A percentile compares a stretch with the other conserved stretches of the same genome.
Evolutionary conservation across 306 rosid species (phyloP).

Genomic region (Acacia confusa): DNA sequence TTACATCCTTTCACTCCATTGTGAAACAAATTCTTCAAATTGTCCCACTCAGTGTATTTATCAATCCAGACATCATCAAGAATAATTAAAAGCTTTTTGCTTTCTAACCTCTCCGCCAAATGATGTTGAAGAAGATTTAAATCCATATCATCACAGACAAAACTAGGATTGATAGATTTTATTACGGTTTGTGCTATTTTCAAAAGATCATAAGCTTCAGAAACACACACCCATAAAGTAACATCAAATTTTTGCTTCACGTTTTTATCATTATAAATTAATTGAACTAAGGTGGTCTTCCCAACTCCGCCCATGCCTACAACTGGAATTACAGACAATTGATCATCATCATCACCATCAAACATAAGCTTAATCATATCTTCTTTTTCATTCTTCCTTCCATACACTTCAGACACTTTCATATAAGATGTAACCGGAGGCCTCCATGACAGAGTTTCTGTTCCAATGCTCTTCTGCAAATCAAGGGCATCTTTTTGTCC

Average conservation of each 20-base stretch:
- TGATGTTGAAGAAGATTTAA: background rate
- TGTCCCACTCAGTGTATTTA: background rate
- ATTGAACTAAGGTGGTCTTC: background rate
- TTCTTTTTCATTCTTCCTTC: slow-evolving; percentile 1
- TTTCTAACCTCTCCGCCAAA: background rate
- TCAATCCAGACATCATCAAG: slow-evolving; percentile 31
- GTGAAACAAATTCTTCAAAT: background rate
- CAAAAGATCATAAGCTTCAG: background rate
- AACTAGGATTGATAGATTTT: background rate
- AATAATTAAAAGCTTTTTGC: slow-evolving; percentile 12
- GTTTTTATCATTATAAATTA: background rate
- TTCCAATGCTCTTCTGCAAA: background rate
- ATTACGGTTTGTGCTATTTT: background rate
- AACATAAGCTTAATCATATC: background rate
- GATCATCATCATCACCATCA: background rate
- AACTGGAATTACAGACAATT: background rate
- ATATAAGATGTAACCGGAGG: background rate
- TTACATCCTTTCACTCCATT: slow-evolving; percentile 2
- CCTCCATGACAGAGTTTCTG: background rate
- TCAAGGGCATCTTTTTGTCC: background rate
- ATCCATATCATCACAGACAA: background rate
- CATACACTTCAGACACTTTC: background rate
- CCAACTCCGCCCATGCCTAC: slow-evolving; percentile 6
- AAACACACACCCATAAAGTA: background rate
- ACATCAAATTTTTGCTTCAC: slow-evolving; percentile 9